Evolutionary conservation across 2,329 filamentous ascomycete genomes (phyloP).

Genomic region (Beauveria bassiana): DNA sequence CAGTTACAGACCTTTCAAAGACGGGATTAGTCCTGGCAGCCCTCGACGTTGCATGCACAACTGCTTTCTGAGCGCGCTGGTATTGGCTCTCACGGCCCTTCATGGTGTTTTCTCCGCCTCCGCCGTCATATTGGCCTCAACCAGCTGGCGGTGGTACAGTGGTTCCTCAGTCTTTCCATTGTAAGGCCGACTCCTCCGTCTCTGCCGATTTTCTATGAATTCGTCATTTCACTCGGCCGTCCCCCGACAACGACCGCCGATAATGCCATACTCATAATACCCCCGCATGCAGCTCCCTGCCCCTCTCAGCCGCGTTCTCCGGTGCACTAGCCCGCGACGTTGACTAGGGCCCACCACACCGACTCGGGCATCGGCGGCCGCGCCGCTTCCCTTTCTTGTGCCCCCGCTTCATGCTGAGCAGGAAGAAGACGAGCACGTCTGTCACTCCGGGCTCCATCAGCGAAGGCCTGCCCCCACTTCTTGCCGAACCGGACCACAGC

Average conservation of each 20-base stretch:
- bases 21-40: too few species aligned
- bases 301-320: conserved; percentile 15
- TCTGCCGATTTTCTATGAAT: too few species aligned
- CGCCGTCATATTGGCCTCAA: too few species aligned
- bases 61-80: too few species aligned
- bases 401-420: conserved; percentile 24
- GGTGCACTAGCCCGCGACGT: conserved; percentile 43
- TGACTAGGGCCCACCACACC: conserved; percentile 42
- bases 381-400: conserved; percentile 4
- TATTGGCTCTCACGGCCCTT: too few species aligned
- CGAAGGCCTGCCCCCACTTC: conserved; percentile 46
- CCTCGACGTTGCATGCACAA: too few species aligned
- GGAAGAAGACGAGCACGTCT: conserved; percentile 36
- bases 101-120: too few species aligned
- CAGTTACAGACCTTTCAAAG: too few species aligned
- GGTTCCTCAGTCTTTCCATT: too few species aligned
- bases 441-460: conserved; percentile 45
- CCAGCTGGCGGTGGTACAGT: too few species aligned
- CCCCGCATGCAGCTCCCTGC: background rate
- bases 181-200: too few species aligned
- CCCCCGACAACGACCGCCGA: background rate
- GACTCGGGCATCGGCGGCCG: conserved; percentile 2
- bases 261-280: background rate
- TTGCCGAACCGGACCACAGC: conserved; percentile 40
- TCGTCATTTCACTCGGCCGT: too few species aligned